Conservation (phyloP, 2,329 filamentous ascomycete species). For the Beauveria bassiana region DNA sequence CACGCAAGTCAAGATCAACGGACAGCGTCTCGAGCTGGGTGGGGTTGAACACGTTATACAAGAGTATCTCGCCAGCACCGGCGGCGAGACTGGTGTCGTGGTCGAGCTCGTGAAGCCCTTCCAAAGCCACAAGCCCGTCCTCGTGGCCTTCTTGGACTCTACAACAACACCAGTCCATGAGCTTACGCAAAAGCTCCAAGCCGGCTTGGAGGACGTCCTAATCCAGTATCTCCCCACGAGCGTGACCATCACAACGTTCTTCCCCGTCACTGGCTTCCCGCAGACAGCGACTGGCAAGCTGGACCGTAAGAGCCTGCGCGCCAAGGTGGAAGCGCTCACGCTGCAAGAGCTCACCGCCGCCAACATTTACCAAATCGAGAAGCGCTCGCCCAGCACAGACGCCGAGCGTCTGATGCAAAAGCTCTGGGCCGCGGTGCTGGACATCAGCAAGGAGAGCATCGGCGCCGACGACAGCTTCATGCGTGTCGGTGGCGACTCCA, state of each 20-base stretch:
- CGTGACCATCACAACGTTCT: constrained; percentile 16
- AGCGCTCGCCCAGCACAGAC: not conserved
- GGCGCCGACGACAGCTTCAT: constrained; percentile 24
- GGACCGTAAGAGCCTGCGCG: constrained; percentile 12
- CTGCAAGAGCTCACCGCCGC: not conserved
- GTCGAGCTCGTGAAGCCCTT: not conserved
- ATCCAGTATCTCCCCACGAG: constrained; percentile 13
- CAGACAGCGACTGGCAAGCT: constrained; percentile 14
- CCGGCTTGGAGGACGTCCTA: constrained; percentile 20
- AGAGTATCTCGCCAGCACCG: not conserved
- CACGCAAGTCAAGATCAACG: constrained; percentile 45
- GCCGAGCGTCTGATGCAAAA: not conserved
- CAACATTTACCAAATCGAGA: not conserved
- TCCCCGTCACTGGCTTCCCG: constrained; percentile 13
- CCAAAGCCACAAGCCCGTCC: not conserved
- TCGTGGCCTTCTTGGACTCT: not conserved
- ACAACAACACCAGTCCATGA: not conserved
- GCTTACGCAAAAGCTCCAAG: not conserved
- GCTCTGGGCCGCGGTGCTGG: constrained; percentile 29
- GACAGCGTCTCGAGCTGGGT: constrained; percentile 39
- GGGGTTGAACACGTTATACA: constrained; percentile 5
- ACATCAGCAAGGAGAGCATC: constrained; percentile 23
- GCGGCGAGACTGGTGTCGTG: not conserved
- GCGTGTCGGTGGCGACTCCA: constrained; percentile 30
- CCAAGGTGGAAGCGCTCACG: not conserved